Conservation (phyloP, 139 green algal species). For the Klebsormidium nitens region DNA sequence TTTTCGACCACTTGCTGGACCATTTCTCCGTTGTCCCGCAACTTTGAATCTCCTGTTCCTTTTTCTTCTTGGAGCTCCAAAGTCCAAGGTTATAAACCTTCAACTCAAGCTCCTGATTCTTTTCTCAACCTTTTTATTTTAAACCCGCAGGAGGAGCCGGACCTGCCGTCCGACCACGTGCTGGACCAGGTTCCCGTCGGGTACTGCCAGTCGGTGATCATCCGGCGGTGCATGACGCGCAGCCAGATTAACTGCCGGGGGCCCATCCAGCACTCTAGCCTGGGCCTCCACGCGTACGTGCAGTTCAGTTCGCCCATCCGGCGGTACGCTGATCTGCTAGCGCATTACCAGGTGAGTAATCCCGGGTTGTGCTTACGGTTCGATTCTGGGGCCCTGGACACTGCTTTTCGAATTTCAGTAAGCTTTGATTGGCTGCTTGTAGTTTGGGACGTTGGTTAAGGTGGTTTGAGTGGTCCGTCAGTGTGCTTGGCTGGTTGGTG, state of each 20-base stretch:
- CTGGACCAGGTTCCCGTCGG: slow-evolving; percentile 55
- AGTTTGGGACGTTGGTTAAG: no score
- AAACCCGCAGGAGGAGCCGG: slow-evolving; percentile 33
- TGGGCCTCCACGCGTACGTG: slow-evolving; percentile 45
- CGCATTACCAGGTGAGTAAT: slow-evolving; percentile 45
- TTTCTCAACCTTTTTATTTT: not conserved
- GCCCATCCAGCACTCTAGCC: slow-evolving; percentile 35
- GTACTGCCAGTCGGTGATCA: slow-evolving; percentile 51
- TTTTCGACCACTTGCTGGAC: no score
- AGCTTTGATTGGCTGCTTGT: no score
- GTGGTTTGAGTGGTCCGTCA: no score
- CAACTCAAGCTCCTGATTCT: slow-evolving; percentile 16
- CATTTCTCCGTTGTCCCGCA: no score
- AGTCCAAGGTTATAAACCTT: no score
- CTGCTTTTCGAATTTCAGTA: no score
- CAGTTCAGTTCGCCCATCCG: slow-evolving; percentile 52
- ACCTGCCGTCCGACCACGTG: slow-evolving; percentile 40
- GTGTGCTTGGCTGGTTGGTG: no score
- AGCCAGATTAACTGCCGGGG: slow-evolving; percentile 29
- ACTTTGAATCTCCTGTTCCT: no score
- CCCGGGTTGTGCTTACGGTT: no score
- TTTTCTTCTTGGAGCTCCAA: no score
- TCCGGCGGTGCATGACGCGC: slow-evolving; percentile 69
- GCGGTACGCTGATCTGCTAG: slow-evolving; percentile 46
- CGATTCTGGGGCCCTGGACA: no score